phyloP scores from a whole-genome alignment of 1,139 yeast genomes.

The Blastobotrys capitulatus region DNA sequence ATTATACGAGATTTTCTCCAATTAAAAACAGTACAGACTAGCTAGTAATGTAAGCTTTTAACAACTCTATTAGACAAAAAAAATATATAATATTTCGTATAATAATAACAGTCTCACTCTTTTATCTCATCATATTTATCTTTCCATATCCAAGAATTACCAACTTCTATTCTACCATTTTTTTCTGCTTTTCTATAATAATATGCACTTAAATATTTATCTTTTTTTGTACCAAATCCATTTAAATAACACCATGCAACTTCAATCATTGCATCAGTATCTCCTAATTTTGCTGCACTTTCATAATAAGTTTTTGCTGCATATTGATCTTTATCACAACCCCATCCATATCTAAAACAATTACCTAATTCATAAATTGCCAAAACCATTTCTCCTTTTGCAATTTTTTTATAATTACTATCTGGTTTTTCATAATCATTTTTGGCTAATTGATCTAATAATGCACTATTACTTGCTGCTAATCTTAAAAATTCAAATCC shows the following conservation, averaged over 20 bases:
- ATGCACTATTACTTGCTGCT: constrained; percentile 28
- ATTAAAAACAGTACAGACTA: too few relatives aligned
- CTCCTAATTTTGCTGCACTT: constrained; percentile 33
- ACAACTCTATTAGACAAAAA: too few relatives aligned
- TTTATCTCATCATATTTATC: constrained; percentile 19
- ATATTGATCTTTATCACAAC: constrained; percentile 27
- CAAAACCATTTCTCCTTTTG: constrained; percentile 29
- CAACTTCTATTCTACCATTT: constrained; percentile 29
- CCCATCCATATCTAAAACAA: constrained; percentile 35
- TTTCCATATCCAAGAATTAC: constrained; percentile 36
- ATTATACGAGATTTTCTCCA: too few relatives aligned
- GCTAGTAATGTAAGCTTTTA: too few relatives aligned
- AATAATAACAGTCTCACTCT: too few relatives aligned
- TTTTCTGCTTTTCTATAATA: constrained; percentile 30
- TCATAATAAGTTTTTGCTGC: constrained; percentile 32
- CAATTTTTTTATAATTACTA: constrained; percentile 12
- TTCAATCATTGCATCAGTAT: constrained; percentile 34
- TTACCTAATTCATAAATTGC: constrained; percentile 34
- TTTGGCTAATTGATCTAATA: constrained; percentile 19
- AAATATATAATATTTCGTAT: too few relatives aligned
- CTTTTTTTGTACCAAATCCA: constrained; percentile 32
- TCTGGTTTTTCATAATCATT: constrained; percentile 9
- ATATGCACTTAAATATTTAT: constrained; percentile 31
- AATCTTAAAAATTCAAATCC: constrained; percentile 28
- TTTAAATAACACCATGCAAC: constrained; percentile 29